Evolutionary conservation across 2,329 filamentous ascomycete genomes (phyloP), one percentile per base, ranked within the genome.

Genomic region (Fusarium nematophilum): DNA sequence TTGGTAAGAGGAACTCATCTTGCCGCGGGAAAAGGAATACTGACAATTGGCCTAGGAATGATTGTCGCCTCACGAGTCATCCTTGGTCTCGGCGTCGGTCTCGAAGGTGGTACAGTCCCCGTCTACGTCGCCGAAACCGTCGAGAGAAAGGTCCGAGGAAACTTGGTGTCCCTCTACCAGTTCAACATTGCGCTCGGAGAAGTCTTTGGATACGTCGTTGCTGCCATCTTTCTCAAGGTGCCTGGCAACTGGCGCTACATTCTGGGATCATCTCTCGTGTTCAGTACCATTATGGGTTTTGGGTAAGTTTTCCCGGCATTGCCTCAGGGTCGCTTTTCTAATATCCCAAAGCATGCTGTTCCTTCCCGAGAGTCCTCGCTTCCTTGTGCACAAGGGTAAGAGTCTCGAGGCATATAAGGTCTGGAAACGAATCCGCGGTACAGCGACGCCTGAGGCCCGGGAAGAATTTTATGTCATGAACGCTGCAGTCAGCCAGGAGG

Each of bases 121-220:
- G 86, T 91, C 48, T 92, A 92, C 60, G 89, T 92, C 25, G 88
- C 89, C 2, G 89, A 92, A 73, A 88, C 86, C 0, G 89, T 91
- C 36, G 87, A 89, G 65, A 81, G 85, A 26, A 82, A 80, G 54
- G 81, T 90, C 18, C 85, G 89, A 66, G 89, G 89, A 63, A 91
- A 91, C 71, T 75, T 92, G 43, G 89, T 92, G 2, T 90, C 88
- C 0, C 78, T 91, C 0, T 92, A 91, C 72, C 90, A 92, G 70
- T 85, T 91, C 74, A 91, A 90, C 75, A 92, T 92, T 67, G 90
- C 90, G 0, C 80, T 92, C 0, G 89, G 89, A 23, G 89, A 91
- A 65, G 89, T 92, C 3, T 78, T 92, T 2, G 90, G 89, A 3
- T 91, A 91, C 57, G 89, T 86, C 5, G 83, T 91, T 1, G 89